These are phyloP conservation scores for Tillandsia leiboldiana DNA, from an alignment of 176 grass and related monocot genomes.

Conservation along the genomic window DNA sequence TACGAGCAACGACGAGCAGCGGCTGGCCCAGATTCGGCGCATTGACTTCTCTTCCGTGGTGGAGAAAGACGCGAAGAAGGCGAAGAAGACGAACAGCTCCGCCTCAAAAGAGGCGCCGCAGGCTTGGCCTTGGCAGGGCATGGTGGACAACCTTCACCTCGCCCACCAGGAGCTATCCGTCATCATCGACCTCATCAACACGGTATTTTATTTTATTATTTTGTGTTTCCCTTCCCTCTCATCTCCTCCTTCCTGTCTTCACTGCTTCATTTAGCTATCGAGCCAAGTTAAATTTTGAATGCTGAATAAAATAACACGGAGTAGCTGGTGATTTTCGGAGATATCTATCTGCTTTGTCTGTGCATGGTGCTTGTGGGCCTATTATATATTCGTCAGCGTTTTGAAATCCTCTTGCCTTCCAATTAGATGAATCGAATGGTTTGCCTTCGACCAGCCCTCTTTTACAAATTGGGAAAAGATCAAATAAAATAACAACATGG, in stretches of 20 bases:
- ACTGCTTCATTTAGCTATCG: not conserved
- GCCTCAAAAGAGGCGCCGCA: slow-evolving; percentile 41
- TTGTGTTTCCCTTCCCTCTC: too few relatives aligned
- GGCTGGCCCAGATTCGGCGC: slow-evolving; percentile 54
- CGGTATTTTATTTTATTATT: slow-evolving; percentile 18
- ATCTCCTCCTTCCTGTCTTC: too few relatives aligned
- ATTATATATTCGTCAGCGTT: too few relatives aligned
- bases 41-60: slow-evolving; percentile 76
- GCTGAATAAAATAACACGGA: too few relatives aligned
- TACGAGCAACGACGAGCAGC: slow-evolving; percentile 63
- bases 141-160: slow-evolving; percentile 69
- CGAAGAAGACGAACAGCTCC: slow-evolving; percentile 38
- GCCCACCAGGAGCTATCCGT: slow-evolving; percentile 79
- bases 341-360: slow-evolving; percentile 13
- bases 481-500: too few relatives aligned
- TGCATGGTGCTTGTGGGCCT: too few relatives aligned
- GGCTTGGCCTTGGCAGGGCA: slow-evolving; percentile 66
- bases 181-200: slow-evolving; percentile 79
- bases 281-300: too few relatives aligned
- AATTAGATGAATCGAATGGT: too few relatives aligned
- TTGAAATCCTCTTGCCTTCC: too few relatives aligned
- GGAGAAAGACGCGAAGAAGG: slow-evolving; percentile 66
- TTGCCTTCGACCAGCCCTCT: too few relatives aligned
- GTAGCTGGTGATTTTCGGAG: too few relatives aligned
- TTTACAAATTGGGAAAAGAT: too few relatives aligned